These are phyloP conservation scores for Plasmodium blacklocki DNA, from an alignment of 169 alveolate genomes.

Conservation along the genomic window DNA sequence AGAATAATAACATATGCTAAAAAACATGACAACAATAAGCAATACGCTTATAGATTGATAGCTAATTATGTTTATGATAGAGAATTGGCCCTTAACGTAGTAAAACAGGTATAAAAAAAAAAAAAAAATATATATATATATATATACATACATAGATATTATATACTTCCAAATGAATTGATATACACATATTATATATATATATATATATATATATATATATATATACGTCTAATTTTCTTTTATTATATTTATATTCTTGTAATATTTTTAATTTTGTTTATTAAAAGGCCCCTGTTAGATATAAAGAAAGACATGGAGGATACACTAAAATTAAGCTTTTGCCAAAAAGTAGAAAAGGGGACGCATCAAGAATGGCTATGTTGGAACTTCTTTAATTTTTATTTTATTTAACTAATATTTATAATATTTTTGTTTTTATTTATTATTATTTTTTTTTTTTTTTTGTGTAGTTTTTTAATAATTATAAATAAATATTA, in stretches of 20 bases:
- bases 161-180: not conserved
- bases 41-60: slow-evolving; percentile 81
- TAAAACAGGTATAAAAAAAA: slow-evolving; percentile 75
- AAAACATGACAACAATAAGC: slow-evolving; percentile 63
- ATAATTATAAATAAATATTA: not conserved
- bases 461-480: slow-evolving; percentile 15
- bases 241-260: slow-evolving; percentile 6
- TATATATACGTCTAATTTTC: not conserved
- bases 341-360: slow-evolving; percentile 79
- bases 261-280: slow-evolving; percentile 3
- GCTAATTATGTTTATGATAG: slow-evolving; percentile 83
- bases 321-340: slow-evolving; percentile 84
- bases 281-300: slow-evolving; percentile 74
- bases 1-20: slow-evolving; percentile 85
- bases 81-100: slow-evolving; percentile 80
- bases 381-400: slow-evolving; percentile 78
- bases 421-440: not conserved
- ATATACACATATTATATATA: not conserved
- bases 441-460: slow-evolving; percentile 12
- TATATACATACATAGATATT: not conserved
- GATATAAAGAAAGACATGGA: slow-evolving; percentile 84
- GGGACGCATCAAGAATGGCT: slow-evolving; percentile 81
- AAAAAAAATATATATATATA: not conserved
- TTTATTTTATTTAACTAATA: not conserved
- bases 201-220: not conserved